Base-by-base conservation (phyloP, 2,329 filamentous ascomycete genomes). In the Xylogone sp. region DNA sequence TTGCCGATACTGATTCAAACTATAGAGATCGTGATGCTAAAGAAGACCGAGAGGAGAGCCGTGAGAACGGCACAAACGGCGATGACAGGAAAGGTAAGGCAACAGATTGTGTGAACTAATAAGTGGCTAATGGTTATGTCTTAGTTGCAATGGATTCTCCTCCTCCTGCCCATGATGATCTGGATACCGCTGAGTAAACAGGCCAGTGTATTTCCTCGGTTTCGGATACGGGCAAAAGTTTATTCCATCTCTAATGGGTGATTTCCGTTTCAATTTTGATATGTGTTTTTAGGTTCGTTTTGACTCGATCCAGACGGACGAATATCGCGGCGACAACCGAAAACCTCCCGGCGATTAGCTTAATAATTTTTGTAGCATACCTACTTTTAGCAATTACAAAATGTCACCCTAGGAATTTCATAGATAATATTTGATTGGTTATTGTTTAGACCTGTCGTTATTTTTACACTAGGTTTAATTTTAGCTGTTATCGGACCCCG, bases 31-130 rank as follows among this genome's bases (percentile, higher is more conserved):
- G 73, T 19, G 71, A 75, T 46, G 62, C 65, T 46, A 78, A 80
- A 60, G 75, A 78, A 45, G 84, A 88, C 52, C 81, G 85, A 49
- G 86, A 89, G 59, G 84, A 88, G 62, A 83, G 84, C 61, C 86
- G 86, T 60, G 89, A 94, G 65, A 87, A 86, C 63, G 87, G 81
- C 45, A 78, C 88, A 21, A 95, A 93, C 65, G 90, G 87, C 54
- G 91, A 96, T 61, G 91, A 96, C 59, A 84, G 89, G 66, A 97
- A 97, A 84, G 83, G 92, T 96, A 72, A 59, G 69, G 66, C 55
- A 42, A 48, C 53, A 51, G 12, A 45, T 21, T 21, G 51, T 62
- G 52, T 55, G 54, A 49, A 55, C 53, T 50, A 56, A 18, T 34
- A 16, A 22, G 55, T 55, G 49, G 53, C 60, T 64, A 53, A 63